A percentile compares a stretch with the other conserved stretches of the same genome.
These are phyloP conservation scores for Primulina huaijiensis DNA, from an alignment of 257 asterid genomes.

Conservation along the genomic window DNA sequence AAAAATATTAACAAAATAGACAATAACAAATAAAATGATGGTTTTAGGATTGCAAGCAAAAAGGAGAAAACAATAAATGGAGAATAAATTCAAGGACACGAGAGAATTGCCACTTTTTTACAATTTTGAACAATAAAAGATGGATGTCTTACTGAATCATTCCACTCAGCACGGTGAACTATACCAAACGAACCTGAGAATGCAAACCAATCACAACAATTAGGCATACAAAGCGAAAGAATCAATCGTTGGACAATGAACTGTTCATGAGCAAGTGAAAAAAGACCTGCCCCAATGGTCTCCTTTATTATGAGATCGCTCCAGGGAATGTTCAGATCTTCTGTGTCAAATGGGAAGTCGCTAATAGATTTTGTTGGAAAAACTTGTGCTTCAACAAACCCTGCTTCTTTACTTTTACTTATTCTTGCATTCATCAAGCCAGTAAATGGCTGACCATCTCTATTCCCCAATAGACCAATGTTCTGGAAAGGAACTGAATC, in stretches of 20 bases:
- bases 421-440: constrained; percentile 39
- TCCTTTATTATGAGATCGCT: constrained; percentile 80
- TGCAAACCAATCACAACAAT: constrained; percentile 20
- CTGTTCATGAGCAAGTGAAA: constrained; percentile 23
- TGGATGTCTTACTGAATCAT: constrained; percentile 80
- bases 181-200: constrained; percentile 93
- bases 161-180: constrained; percentile 99
- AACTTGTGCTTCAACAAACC: constrained; percentile 49
- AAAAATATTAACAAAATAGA: constrained; percentile 15
- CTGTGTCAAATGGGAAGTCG: constrained; percentile 53
- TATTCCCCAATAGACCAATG: constrained; percentile 39
- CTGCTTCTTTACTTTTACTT: constrained; percentile 34
- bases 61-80: constrained; percentile 9
- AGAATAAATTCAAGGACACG: constrained; percentile 18
- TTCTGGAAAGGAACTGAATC: constrained; percentile 37
- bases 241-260: constrained; percentile 9
- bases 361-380: constrained; percentile 42
- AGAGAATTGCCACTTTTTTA: constrained; percentile 17
- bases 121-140: constrained; percentile 24
- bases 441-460: constrained; percentile 41
- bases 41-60: constrained; percentile 8
- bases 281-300: constrained; percentile 86
- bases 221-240: constrained; percentile 23
- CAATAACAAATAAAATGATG: constrained; percentile 9
- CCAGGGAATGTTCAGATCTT: constrained; percentile 84